A percentile compares a stretch with the other conserved stretches of the same genome.
phyloP scores from a whole-genome alignment of 495 filamentous ascomycete species.

The Hypoxylon lenormandii region DNA sequence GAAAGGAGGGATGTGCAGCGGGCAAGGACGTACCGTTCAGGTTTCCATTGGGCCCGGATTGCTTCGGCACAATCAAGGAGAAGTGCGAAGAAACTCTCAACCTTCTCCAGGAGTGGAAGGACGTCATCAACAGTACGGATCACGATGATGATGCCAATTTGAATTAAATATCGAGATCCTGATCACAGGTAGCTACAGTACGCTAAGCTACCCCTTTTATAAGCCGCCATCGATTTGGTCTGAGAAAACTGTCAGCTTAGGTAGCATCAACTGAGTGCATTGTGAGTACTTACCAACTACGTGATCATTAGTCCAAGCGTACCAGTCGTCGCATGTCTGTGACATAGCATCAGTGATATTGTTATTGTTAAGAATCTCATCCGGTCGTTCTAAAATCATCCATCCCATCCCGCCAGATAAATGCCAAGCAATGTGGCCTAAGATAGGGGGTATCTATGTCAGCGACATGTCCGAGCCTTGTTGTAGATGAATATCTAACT shows the following conservation, averaged over 20 bases:
- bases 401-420: slow-evolving; percentile 61
- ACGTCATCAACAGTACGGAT: slow-evolving; percentile 55
- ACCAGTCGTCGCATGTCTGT: slow-evolving; percentile 64
- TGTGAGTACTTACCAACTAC: slow-evolving; percentile 44
- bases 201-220: slow-evolving; percentile 27
- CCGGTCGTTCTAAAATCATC: slow-evolving; percentile 61
- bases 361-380: slow-evolving; percentile 44
- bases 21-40: slow-evolving; percentile 58
- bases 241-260: slow-evolving; percentile 16
- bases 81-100: slow-evolving; percentile 52
- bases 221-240: slow-evolving; percentile 68
- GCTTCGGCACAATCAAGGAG: slow-evolving; percentile 49
- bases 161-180: too few relatives aligned
- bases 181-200: not conserved
- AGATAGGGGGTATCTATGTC: not conserved
- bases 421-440: slow-evolving; percentile 68
- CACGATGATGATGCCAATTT: slow-evolving; percentile 37
- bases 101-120: slow-evolving; percentile 57
- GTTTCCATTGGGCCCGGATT: slow-evolving; percentile 63
- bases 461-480: not conserved
- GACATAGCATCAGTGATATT: slow-evolving; percentile 47
- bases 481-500: not conserved
- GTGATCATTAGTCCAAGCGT: slow-evolving; percentile 57
- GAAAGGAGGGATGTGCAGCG: slow-evolving; percentile 53
- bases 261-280: not conserved